A percentile compares a stretch with the other conserved stretches of the same genome.
Conservation (phyloP, 73 alveolate species). For the Stentor roeselii region DNA sequence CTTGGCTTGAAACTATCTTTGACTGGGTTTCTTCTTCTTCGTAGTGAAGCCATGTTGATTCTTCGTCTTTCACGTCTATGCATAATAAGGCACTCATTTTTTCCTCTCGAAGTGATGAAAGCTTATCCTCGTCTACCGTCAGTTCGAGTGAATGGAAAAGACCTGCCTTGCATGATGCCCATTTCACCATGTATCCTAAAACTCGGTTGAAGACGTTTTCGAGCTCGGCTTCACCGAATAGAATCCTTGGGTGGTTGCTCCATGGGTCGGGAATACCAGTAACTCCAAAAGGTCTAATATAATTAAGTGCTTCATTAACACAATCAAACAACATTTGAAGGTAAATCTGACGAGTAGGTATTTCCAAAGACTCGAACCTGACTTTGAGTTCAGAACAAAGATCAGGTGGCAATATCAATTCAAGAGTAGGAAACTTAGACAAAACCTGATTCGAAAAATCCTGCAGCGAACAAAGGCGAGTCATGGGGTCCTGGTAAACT, state of each 20-base stretch:
- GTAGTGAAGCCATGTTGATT: constrained; percentile 57
- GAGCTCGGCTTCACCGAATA: background rate
- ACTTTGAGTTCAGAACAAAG: background rate
- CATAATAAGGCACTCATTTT: background rate
- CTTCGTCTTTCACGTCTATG: constrained; percentile 35
- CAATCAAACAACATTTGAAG: background rate
- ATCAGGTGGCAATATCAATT: background rate
- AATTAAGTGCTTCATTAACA: constrained; percentile 6
- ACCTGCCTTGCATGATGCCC: background rate
- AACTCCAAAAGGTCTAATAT: background rate
- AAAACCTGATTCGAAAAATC: background rate
- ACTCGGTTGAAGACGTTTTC: background rate
- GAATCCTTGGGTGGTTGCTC: background rate
- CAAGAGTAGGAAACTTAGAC: background rate
- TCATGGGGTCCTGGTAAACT: background rate
- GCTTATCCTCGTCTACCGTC: background rate
- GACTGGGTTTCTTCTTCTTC: constrained; percentile 64
- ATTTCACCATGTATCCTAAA: background rate
- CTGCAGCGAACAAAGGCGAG: background rate
- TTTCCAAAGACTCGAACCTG: background rate
- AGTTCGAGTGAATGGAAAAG: background rate
- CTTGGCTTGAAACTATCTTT: constrained; percentile 54
- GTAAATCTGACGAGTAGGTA: background rate
- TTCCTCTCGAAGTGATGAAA: background rate
- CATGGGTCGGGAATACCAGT: background rate